Evolutionary conservation across 1,284 basidiomycete species (phyloP), one percentile per base, ranked within the genome.

Genomic region (Sporisorium reilianum): DNA sequence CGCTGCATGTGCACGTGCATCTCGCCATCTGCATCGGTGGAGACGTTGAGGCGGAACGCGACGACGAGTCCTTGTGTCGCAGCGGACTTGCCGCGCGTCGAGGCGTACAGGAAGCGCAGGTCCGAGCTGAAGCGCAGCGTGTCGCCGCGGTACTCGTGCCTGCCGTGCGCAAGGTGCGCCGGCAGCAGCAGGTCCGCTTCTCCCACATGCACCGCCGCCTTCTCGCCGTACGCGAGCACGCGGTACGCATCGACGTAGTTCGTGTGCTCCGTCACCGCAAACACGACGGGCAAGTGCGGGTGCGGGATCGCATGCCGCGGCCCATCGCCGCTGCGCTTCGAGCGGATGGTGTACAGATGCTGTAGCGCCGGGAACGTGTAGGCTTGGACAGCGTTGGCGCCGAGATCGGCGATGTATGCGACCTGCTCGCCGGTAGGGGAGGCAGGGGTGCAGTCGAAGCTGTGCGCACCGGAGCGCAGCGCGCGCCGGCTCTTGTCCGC

Each of bases 181-280:
- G 61, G 41, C 12, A 40, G 49, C 4, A 80, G 56, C 40, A 80
- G 40, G 18, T 77, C 73, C 6, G 66, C 59, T 0, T 49, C 18
- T 4, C 42, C 62, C 1, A 71, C 23, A 22, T 70, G 58, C 12
- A 40, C 20, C 14, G 8, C 20, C n/a, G 5, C 26, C 18, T 12
- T 8, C 1, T 2, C 32, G 41, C 16, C 5, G 41, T 34, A 34
- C 4, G 53, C 5, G 14, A 58, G 62, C 0, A 70, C 16, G 1
- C 55, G 46, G 26, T 62, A 79, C 2, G 59, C 79, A 42, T 80
- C 77, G 23, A 79, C 64, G 34, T 45, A 80, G 28, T 73, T 77
- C 20, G 73, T 75, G 36, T 83, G 82, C 52, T 83, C 82, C 9
- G 82, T 83, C 0, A 83, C 80, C 0, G 71, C 67, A 34, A 75